Conservation (phyloP, 176 grass and related monocot genomes). For the Ensete ventricosum region DNA sequence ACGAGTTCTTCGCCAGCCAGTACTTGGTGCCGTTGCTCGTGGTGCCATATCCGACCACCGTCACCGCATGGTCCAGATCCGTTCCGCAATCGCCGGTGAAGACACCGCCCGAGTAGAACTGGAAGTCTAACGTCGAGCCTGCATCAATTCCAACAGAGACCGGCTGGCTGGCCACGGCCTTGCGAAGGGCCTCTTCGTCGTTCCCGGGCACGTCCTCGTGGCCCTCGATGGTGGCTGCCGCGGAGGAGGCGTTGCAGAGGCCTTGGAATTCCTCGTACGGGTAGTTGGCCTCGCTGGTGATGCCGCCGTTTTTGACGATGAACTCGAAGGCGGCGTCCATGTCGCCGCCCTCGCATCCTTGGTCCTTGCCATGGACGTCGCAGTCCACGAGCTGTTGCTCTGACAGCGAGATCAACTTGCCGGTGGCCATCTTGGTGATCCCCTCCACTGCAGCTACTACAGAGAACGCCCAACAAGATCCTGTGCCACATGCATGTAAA, state of each 20-base stretch:
- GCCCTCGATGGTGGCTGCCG: no score
- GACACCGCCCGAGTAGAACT: constrained; percentile 47
- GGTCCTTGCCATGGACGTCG: constrained; percentile 34
- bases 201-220: no score
- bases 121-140: constrained; percentile 18
- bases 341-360: constrained; percentile 49
- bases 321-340: constrained; percentile 55
- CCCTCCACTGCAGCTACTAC: constrained; percentile 54
- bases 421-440: constrained; percentile 33
- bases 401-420: constrained; percentile 42
- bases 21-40: constrained; percentile 34
- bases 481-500: constrained; percentile 1
- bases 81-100: constrained; percentile 35
- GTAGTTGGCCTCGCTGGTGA: no score
- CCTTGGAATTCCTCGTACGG: no score
- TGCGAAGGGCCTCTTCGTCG: no score
- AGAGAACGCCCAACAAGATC: constrained; percentile 65
- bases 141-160: no score
- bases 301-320: not conserved
- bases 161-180: no score
- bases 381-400: constrained; percentile 69
- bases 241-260: no score
- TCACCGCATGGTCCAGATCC: constrained; percentile 42
- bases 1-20: constrained; percentile 40
- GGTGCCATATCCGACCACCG: constrained; percentile 50